Evolutionary conservation across 345 rosid genomes (phyloP), one percentile per base, ranked within the genome.

Genomic region (Camelina hispida): DNA sequence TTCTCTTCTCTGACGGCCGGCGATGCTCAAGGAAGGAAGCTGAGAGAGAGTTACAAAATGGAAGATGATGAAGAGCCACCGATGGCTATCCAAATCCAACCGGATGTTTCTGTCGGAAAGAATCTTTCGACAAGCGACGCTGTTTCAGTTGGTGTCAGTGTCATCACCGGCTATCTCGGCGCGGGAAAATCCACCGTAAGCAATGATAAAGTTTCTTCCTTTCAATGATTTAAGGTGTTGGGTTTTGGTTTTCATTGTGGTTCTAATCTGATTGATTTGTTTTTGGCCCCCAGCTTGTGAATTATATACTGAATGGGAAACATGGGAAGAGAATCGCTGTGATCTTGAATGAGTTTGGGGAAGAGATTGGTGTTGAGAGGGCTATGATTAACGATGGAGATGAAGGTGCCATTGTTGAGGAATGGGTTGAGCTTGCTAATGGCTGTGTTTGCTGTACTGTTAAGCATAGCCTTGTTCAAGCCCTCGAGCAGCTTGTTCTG

Each of bases 361-460:
- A 94, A 81, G 98, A 89, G 85, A 87, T 94, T 62, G 97, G 96
- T 72, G 97, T 95, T 2, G 97, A 94, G 82, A 91, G 97, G 78
- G 97, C 97, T 1, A 91, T 91, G 97, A 95, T 95, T 51, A 95
- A 90, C 78, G 99, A 92, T 78, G 96, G 97, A 56, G 89, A 91
- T 62, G 90, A 86, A 1, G 93, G 96, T 63, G 85, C 90, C 6
- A 81, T 91, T 62, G 92, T 94, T 14, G 98, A 91, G 77, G 98
- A 91, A 81, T 89, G 98, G 98, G 96, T 91, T 40, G 99, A 95
- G 76, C 87, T 90, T 16, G 93, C 93, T 28, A 95, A 92, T 75
- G 97, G 97, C 15, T 91, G 99, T 73, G 79, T 95, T 53, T 92
- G 99, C 72, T 95, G 97, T 81, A 91, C 93, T 37, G 92, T 94